Conservation (phyloP, 2,329 filamentous ascomycete genomes). For the Pyrenochaeta sp. region DNA sequence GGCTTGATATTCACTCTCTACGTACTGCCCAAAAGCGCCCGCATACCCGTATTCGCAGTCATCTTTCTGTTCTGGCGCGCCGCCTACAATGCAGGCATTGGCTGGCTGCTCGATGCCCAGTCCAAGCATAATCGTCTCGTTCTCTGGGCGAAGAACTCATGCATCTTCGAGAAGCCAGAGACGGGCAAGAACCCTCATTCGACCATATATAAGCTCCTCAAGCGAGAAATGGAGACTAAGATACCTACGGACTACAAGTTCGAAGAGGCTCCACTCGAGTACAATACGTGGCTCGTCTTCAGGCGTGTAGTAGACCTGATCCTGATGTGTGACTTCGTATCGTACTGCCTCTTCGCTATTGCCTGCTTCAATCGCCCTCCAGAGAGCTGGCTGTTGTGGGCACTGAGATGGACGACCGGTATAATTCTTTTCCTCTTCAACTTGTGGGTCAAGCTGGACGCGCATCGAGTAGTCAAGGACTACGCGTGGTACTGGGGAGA, state of each 20-base stretch:
- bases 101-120: constrained; percentile 85
- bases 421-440: constrained; percentile 88
- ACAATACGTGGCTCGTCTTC: constrained; percentile 99
- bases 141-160: constrained; percentile 84
- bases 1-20: constrained; percentile 78
- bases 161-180: constrained; percentile 83
- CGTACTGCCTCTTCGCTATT: constrained; percentile 94
- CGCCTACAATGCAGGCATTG: constrained; percentile 93
- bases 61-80: constrained; percentile 93
- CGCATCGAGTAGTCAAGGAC: constrained; percentile 96
- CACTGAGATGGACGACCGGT: constrained; percentile 80
- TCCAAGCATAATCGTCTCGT: constrained; percentile 88
- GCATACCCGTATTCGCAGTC: constrained; percentile 79
- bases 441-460: constrained; percentile 97
- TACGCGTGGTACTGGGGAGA: constrained; percentile 99
- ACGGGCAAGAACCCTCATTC: constrained; percentile 85
- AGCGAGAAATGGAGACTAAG: constrained; percentile 91
- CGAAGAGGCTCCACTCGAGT: constrained; percentile 91
- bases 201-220: constrained; percentile 82
- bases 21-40: constrained; percentile 72
- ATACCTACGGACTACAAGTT: constrained; percentile 94
- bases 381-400: constrained; percentile 74
- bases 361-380: constrained; percentile 82
- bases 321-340: constrained; percentile 97
- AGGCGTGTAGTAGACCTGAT: constrained; percentile 95